Percentiles rank a stretch among this genome's conserved stretches.
Evolutionary conservation across 164 flowering plant species (phyloP).

Genomic region (Aristolochia californica): DNA sequence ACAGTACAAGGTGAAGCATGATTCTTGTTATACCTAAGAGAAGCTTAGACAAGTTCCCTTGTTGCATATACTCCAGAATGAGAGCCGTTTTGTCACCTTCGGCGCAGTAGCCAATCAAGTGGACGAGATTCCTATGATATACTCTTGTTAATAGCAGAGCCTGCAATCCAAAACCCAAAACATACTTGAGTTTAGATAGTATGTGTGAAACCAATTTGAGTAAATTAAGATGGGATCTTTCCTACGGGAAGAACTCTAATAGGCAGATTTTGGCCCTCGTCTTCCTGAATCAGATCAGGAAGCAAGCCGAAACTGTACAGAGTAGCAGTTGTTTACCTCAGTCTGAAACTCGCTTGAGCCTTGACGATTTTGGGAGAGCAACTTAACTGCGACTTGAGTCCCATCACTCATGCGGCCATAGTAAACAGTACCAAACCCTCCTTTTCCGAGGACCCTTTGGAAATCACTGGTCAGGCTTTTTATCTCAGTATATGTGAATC

Average conservation of each 20-base stretch:
- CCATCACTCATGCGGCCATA: slow-evolving; percentile 25
- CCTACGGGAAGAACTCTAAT: too few species aligned
- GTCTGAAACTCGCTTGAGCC: slow-evolving; percentile 14
- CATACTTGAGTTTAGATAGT: too few species aligned
- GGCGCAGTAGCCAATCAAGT: slow-evolving; percentile 41
- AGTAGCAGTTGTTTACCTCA: slow-evolving; percentile 24
- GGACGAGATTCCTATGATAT: slow-evolving; percentile 36
- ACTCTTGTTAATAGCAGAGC: slow-evolving; percentile 31
- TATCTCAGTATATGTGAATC: slow-evolving; percentile 25
- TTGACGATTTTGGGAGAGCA: slow-evolving; percentile 29
- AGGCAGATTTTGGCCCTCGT: too few species aligned
- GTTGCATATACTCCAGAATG: slow-evolving; percentile 26
- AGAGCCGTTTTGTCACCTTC: slow-evolving; percentile 26
- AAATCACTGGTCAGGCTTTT: slow-evolving; percentile 30
- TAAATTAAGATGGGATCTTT: too few species aligned
- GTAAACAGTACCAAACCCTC: slow-evolving; percentile 45
- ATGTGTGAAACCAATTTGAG: too few species aligned
- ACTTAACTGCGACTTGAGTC: slow-evolving; percentile 37
- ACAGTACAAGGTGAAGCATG: too few species aligned
- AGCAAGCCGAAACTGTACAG: too few species aligned
- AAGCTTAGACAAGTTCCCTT: neutral
- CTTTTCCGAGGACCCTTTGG: slow-evolving; percentile 26
- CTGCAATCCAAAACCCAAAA: slow-evolving; percentile 14
- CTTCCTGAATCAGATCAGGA: too few species aligned
- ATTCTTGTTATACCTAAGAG: neutral